Conservation (phyloP, 2,329 filamentous ascomycete species). For the Aquanectria penicillioides region DNA sequence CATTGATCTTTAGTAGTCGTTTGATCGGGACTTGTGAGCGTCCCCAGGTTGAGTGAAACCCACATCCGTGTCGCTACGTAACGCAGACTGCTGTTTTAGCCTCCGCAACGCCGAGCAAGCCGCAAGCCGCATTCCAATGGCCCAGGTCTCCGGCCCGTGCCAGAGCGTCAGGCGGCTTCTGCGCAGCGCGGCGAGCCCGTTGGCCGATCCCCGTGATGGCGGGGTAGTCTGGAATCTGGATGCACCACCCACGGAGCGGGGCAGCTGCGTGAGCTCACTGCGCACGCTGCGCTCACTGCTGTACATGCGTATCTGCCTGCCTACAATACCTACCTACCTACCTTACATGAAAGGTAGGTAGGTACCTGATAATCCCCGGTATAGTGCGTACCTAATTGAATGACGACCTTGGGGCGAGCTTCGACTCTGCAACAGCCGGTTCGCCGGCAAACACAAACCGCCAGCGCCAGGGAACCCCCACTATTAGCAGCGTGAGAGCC, state of each 20-base stretch:
- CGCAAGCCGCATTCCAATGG: slow-evolving; percentile 20
- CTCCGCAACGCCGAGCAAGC: slow-evolving; percentile 36
- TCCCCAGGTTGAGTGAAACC: slow-evolving; percentile 3
- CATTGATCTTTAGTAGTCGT: slow-evolving; percentile 28
- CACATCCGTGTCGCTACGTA: slow-evolving; percentile 18
- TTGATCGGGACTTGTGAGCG: slow-evolving; percentile 16
- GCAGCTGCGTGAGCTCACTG: too few relatives aligned
- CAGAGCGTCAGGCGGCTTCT: slow-evolving; percentile 18
- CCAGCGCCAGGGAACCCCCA: slow-evolving; percentile 6
- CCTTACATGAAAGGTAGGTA: too few relatives aligned
- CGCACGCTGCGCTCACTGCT: too few relatives aligned
- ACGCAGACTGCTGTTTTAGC: slow-evolving; percentile 8
- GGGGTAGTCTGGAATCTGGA: slow-evolving; percentile 28
- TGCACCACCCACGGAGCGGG: slow-evolving; percentile 19
- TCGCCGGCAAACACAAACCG: slow-evolving; percentile 23
- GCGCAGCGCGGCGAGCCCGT: slow-evolving; percentile 4
- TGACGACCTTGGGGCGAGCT: too few relatives aligned
- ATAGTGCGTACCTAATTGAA: too few relatives aligned
- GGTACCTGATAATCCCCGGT: too few relatives aligned
- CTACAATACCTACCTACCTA: too few relatives aligned
- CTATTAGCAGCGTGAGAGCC: not conserved
- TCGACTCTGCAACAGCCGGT: slow-evolving; percentile 7
- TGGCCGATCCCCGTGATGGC: slow-evolving; percentile 32
- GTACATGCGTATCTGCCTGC: too few relatives aligned
- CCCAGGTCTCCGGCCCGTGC: slow-evolving; percentile 25